Conservation (phyloP, 2,329 filamentous ascomycete genomes). For the Colletotrichum sp. region DNA sequence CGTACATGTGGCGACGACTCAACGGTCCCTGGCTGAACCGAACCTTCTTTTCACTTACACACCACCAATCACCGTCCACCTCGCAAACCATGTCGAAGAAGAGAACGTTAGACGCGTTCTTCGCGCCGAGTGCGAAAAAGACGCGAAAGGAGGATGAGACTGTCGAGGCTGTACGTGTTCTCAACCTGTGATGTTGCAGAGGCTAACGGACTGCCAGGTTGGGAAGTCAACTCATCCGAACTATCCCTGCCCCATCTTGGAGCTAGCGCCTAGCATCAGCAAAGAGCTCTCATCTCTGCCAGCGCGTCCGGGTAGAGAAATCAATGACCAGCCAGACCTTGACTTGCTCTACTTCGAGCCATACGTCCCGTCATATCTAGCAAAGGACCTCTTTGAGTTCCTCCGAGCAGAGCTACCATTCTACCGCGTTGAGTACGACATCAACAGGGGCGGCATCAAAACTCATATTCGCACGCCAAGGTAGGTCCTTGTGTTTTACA, state of each 20-base stretch:
- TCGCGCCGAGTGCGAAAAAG: slow-evolving; percentile 55
- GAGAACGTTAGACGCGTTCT: slow-evolving; percentile 74
- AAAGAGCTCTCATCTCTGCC: slow-evolving; percentile 51
- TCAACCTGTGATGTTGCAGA: too few species aligned
- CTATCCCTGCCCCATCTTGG: slow-evolving; percentile 57
- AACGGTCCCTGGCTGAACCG: background rate
- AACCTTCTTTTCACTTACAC: background rate
- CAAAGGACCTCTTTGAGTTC: slow-evolving; percentile 70
- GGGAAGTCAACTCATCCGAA: slow-evolving; percentile 43
- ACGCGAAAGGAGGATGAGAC: slow-evolving; percentile 29
- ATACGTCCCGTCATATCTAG: slow-evolving; percentile 64
- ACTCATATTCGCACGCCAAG: slow-evolving; percentile 64
- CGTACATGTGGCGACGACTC: background rate
- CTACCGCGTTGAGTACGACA: slow-evolving; percentile 76
- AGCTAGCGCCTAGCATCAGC: slow-evolving; percentile 43
- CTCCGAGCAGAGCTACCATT: slow-evolving; percentile 75
- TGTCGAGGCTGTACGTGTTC: slow-evolving; percentile 6
- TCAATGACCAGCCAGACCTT: slow-evolving; percentile 72
- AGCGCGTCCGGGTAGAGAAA: slow-evolving; percentile 54
- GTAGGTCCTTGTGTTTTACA: slow-evolving; percentile 25
- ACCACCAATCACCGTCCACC: background rate
- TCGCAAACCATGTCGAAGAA: slow-evolving; percentile 46
- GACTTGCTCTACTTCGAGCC: slow-evolving; percentile 80
- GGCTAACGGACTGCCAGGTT: background rate
- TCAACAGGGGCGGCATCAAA: slow-evolving; percentile 67